Conservation (phyloP, 2,329 filamentous ascomycete species). For the Helotiales sp. region DNA sequence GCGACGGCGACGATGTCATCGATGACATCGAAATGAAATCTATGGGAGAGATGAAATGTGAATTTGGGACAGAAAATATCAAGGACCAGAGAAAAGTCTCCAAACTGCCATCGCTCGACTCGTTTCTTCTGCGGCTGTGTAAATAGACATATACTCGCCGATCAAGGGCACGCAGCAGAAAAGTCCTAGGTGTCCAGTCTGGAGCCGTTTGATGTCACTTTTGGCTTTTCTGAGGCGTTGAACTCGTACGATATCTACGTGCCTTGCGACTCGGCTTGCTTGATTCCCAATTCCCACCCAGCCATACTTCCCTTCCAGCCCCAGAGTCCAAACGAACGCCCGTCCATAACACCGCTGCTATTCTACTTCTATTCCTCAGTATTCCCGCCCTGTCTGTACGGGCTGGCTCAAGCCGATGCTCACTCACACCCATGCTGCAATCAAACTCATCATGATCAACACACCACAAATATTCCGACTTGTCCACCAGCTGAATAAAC, state of each 20-base stretch:
- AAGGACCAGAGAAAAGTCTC: not conserved
- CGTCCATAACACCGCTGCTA: not conserved
- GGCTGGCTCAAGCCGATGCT: not conserved
- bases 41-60: not conserved
- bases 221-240: not conserved
- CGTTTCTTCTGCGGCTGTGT: not conserved
- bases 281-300: not conserved
- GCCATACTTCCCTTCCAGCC: not conserved
- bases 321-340: not conserved
- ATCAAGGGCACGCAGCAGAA: not conserved
- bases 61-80: not conserved
- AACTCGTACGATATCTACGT: constrained; percentile 5
- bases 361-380: not conserved
- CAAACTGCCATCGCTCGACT: not conserved
- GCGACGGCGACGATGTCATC: not conserved
- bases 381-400: too few species aligned
- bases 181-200: not conserved
- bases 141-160: not conserved
- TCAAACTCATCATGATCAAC: too few species aligned
- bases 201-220: not conserved
- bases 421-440: too few species aligned
- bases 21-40: not conserved
- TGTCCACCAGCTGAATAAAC: too few species aligned
- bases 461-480: too few species aligned
- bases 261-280: not conserved